Conservation (phyloP, 2,329 filamentous ascomycete genomes). For the Aureobasidium uvarum region DNA sequence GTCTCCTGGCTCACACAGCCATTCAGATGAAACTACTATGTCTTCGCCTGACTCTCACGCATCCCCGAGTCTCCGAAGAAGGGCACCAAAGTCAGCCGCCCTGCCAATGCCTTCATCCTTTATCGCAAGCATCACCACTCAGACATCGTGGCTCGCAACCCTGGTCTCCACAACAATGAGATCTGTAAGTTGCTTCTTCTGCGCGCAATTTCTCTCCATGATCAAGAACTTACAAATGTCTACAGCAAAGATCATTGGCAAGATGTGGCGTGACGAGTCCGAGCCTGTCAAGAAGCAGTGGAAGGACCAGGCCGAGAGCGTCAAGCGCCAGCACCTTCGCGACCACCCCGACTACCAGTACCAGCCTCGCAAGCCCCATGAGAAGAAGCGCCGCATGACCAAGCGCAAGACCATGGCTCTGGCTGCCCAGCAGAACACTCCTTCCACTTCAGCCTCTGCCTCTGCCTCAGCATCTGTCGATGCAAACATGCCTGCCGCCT, state of each 20-base stretch:
- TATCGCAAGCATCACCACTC: conserved; percentile 45
- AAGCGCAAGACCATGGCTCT: conserved; percentile 25
- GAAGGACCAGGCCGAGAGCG: conserved; percentile 41
- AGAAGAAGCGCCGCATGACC: conserved; percentile 47
- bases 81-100: conserved; percentile 43
- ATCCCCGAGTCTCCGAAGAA: conserved; percentile 14
- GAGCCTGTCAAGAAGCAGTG: conserved; percentile 41
- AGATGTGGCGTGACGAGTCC: conserved; percentile 44
- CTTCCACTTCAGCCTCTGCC: conserved; percentile 10
- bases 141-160: conserved; percentile 41
- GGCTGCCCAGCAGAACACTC: conserved; percentile 8
- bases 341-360: conserved; percentile 49
- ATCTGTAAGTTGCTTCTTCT: conserved; percentile 42
- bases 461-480: background rate
- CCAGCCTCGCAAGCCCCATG: conserved; percentile 47
- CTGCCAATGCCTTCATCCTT: conserved; percentile 49
- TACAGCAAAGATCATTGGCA: conserved; percentile 41
- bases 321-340: conserved; percentile 43
- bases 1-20: conserved; percentile 21
- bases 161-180: conserved; percentile 47
- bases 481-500: background rate
- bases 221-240: background rate
- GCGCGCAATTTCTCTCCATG: background rate
- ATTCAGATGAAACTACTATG: conserved; percentile 2
- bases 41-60: conserved; percentile 4